A percentile compares a stretch with the other conserved stretches of the same genome.
These are phyloP conservation scores for Glycine tomentella DNA, from an alignment of 306 rosid species.

Conservation along the genomic window DNA sequence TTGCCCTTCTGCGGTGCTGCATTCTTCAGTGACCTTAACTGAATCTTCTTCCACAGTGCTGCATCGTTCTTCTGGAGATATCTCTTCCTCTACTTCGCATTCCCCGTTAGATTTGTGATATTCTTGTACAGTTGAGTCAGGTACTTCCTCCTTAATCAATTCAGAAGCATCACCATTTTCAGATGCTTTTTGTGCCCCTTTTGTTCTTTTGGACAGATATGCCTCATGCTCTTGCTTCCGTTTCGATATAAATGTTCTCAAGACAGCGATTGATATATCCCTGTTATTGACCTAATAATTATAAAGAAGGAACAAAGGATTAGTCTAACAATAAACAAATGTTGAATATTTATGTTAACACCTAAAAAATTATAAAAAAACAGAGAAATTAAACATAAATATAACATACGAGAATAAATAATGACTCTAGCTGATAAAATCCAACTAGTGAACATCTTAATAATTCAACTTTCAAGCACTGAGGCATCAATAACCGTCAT, in stretches of 20 bases:
- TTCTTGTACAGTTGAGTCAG: conserved; percentile 49
- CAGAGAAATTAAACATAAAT: background rate
- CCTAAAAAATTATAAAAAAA: background rate
- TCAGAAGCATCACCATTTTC: conserved; percentile 61
- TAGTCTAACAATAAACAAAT: conserved; percentile 12
- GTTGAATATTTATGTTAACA: background rate
- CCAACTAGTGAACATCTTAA: background rate
- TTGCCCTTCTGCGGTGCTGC: conserved; percentile 49
- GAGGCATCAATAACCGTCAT: background rate
- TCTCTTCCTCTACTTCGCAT: conserved; percentile 54
- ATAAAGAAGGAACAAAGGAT: conserved; percentile 16
- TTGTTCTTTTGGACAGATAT: conserved; percentile 61
- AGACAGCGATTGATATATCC: conserved; percentile 94
- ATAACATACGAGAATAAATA: background rate
- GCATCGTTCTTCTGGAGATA: conserved; percentile 62
- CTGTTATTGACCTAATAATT: conserved; percentile 87
- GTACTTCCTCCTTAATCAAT: conserved; percentile 56
- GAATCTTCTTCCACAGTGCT: conserved; percentile 57
- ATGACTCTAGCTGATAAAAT: conserved; percentile 3
- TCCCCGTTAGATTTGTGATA: conserved; percentile 62
- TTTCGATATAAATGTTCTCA: conserved; percentile 77
- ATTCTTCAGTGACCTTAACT: conserved; percentile 53
- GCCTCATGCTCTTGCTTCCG: conserved; percentile 79
- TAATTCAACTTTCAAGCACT: too few relatives aligned
- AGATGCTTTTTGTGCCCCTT: conserved; percentile 51